Evolutionary conservation across 371 early-diverging fungal genomes (phyloP).

Genomic region (Lichtheimia ornata): DNA sequence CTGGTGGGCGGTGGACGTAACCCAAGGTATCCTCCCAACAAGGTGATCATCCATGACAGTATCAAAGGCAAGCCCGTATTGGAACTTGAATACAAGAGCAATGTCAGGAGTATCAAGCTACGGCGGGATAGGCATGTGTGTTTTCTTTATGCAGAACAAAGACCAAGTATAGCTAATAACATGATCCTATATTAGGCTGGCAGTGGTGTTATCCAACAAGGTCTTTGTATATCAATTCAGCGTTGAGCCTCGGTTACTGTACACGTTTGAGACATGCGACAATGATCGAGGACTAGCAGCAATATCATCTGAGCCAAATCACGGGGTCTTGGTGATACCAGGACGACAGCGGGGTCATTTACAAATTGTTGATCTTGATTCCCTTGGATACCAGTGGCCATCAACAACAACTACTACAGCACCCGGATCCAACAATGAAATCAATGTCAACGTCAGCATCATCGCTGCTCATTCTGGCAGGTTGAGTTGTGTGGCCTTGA

Average conservation of each 20-base stretch:
- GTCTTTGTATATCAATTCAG: constrained; percentile 85
- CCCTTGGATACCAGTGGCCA: constrained; percentile 39
- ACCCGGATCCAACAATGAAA: constrained; percentile 11
- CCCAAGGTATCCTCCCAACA: constrained; percentile 86
- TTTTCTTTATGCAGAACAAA: not conserved
- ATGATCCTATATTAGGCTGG: constrained; percentile 54
- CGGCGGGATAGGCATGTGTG: constrained; percentile 74
- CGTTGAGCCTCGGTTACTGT: constrained; percentile 68
- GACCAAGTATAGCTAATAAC: not conserved
- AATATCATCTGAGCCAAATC: constrained; percentile 59
- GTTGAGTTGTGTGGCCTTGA: constrained; percentile 77
- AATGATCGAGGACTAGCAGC: constrained; percentile 80
- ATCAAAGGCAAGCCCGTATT: constrained; percentile 69
- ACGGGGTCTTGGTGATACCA: constrained; percentile 74
- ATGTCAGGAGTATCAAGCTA: constrained; percentile 81
- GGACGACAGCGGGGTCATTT: constrained; percentile 83
- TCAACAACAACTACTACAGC: constrained; percentile 7
- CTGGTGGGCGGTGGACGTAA: constrained; percentile 94
- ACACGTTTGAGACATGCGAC: constrained; percentile 83
- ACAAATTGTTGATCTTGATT: constrained; percentile 82
- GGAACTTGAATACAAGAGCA: constrained; percentile 81
- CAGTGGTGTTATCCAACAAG: constrained; percentile 78
- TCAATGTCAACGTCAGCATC: constrained; percentile 68
- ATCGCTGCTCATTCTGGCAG: constrained; percentile 85
- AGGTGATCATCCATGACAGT: constrained; percentile 91